phyloP scores from a whole-genome alignment of 192 early-diverging fungal genomes.

The Phycomyces blakesleeanus region DNA sequence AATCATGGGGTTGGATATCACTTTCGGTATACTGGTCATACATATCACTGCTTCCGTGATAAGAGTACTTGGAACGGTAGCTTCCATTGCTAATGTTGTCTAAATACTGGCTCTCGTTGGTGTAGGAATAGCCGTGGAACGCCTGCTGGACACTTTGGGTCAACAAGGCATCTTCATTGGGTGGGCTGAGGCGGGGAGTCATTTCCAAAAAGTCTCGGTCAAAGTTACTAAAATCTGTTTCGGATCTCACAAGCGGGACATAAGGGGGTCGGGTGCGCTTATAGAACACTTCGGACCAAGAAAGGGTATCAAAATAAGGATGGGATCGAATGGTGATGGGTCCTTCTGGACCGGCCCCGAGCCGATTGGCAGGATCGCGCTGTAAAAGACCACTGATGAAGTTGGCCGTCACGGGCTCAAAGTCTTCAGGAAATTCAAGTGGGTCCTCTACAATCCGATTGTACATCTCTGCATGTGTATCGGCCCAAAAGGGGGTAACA shows the following conservation, averaged over 20 bases:
- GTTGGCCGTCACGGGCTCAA: constrained; percentile 35
- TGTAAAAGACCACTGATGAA: constrained; percentile 45
- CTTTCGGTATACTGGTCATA: background rate
- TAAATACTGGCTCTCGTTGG: background rate
- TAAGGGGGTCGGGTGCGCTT: constrained; percentile 61
- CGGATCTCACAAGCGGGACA: constrained; percentile 52
- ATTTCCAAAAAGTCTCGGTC: constrained; percentile 48
- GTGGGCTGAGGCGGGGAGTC: constrained; percentile 40
- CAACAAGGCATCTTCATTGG: background rate
- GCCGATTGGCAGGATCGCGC: constrained; percentile 51
- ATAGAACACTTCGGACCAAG: constrained; percentile 66
- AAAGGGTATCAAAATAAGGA: constrained; percentile 67
- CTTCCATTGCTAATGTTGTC: background rate
- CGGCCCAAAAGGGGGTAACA: constrained; percentile 52
- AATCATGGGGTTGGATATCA: background rate
- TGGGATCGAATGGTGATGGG: constrained; percentile 61
- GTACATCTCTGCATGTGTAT: constrained; percentile 50
- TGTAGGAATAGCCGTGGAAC: constrained; percentile 28
- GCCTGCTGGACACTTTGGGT: constrained; percentile 14
- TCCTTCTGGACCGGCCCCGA: constrained; percentile 58
- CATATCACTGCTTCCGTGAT: background rate
- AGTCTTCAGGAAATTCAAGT: constrained; percentile 41
- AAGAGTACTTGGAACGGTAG: background rate
- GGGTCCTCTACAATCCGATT: constrained; percentile 47
- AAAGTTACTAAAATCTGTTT: constrained; percentile 51